Evolutionary conservation across 192 early-diverging fungal genomes (phyloP), one percentile per base, ranked within the genome.

Genomic region (Umbelopsis isabellina): DNA sequence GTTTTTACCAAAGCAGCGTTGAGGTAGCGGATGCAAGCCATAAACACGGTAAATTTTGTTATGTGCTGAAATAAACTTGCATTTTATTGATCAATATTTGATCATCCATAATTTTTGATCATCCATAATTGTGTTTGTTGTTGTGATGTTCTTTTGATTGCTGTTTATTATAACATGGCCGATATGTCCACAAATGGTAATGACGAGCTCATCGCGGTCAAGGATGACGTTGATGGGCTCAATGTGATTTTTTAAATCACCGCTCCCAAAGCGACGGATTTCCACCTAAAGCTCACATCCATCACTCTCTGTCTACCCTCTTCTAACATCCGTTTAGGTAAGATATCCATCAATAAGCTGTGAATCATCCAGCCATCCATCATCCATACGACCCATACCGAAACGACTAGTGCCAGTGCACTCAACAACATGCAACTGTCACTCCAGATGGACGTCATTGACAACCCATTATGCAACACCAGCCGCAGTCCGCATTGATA

Each of bases 281-380:
- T 30, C 25, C 27, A 1, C 7, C 16, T 33, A 30, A 33, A 61
- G 55, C 55, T 61, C 55, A 55, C 27, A 15, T 49, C 48, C 48
- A 41, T 41, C 37, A 41, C 37, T 61, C 25, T 61, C 55, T 61
- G 33, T 61, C 55, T 61, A 61, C 55, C 55, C 55, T 27, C 37
- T 61, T 61, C 55, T 61, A 61, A 30, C 55, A 61, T 61, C 55
- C 55, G 55, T 61, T 37, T 70, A 70, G 49, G 68, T 70, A 70
- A 70, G 37, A 48, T 25, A 61, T 61, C 55, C 30, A 61, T 61
- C 18, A 25, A n/a, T 18, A 25, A 18, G 48, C 48, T 6, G 16
- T 35, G 27, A 30, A 33, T 69, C 68, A 70, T 51, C 68, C 49
- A 23, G 45, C 44, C 46, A 68, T 46, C 44, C 21, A 12, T 47